phyloP scores from a whole-genome alignment of 176 grass and related monocot genomes.

The Cymbopogon citratus region DNA sequence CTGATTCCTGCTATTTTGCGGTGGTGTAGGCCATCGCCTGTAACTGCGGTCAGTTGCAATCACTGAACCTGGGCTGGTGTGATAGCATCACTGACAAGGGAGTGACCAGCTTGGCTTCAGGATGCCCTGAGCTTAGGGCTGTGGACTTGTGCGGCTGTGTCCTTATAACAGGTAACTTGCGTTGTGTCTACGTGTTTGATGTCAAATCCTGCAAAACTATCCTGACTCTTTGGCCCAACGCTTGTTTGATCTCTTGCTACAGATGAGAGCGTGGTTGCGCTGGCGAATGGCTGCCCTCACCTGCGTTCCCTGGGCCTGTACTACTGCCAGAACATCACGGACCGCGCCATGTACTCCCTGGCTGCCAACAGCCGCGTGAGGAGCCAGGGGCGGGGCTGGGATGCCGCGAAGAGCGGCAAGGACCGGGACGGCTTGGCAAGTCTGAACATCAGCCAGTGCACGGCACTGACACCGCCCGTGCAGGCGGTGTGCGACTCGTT shows the following conservation, averaged over 20 bases:
- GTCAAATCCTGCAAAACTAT: background rate
- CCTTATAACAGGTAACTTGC: conserved; percentile 67
- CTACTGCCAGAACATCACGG: conserved; percentile 93
- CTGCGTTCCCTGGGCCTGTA: conserved; percentile 70
- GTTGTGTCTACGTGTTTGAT: background rate
- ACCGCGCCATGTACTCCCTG: conserved; percentile 80
- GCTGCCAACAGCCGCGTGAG: conserved; percentile 56
- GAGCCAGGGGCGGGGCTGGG: conserved; percentile 41
- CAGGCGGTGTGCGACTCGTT: conserved; percentile 85
- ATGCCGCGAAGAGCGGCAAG: conserved; percentile 3
- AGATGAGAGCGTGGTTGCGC: conserved; percentile 84
- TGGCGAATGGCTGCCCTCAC: conserved; percentile 54
- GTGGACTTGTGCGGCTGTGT: conserved; percentile 80
- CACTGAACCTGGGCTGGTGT: conserved; percentile 74
- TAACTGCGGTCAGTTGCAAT: conserved; percentile 63
- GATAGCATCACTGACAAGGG: conserved; percentile 72
- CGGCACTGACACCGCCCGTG: conserved; percentile 73
- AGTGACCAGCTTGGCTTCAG: conserved; percentile 62
- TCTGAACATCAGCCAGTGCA: conserved; percentile 93
- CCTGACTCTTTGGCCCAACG: background rate
- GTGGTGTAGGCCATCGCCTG: conserved; percentile 53
- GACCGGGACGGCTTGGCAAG: conserved; percentile 49
- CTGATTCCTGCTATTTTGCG: background rate
- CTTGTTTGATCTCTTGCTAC: background rate
- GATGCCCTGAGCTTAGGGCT: conserved; percentile 72